These are phyloP conservation scores for Penicillium mononematosum DNA, from an alignment of 495 filamentous ascomycete species.

Conservation along the genomic window DNA sequence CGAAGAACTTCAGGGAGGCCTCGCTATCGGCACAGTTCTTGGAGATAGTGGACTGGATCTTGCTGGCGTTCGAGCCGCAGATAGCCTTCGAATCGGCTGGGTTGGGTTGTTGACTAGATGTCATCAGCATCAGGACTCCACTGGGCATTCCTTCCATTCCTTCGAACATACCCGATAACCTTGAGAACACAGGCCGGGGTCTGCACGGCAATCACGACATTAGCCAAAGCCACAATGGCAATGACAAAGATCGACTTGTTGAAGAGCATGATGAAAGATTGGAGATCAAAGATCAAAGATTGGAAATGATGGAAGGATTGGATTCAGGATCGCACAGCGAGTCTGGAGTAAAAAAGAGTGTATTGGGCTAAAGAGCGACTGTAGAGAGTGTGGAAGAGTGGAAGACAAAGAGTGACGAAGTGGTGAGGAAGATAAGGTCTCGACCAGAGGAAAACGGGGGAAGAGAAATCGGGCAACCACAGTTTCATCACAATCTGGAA, in stretches of 20 bases:
- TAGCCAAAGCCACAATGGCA: constrained; percentile 37
- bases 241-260: constrained; percentile 35
- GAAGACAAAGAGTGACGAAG: constrained; percentile 31
- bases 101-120: constrained; percentile 21
- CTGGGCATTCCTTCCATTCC: constrained; percentile 3
- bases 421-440: constrained; percentile 17
- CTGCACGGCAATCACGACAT: constrained; percentile 25
- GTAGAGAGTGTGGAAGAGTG: constrained; percentile 22
- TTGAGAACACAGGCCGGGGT: constrained; percentile 39
- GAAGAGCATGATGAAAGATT: constrained; percentile 36
- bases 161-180: constrained; percentile 36
- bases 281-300: not conserved
- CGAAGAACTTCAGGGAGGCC: constrained; percentile 34
- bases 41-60: constrained; percentile 31
- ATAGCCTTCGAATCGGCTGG: constrained; percentile 33
- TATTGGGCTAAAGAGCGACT: constrained; percentile 28
- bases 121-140: not conserved
- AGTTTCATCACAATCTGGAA: constrained; percentile 21
- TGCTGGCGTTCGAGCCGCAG: constrained; percentile 32
- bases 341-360: constrained; percentile 24
- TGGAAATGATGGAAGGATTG: constrained; percentile 13
- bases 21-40: constrained; percentile 31
- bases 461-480: constrained; percentile 8
- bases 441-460: constrained; percentile 5
- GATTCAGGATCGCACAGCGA: constrained; percentile 30